Conservation (phyloP, 768 basidiomycete species). For the Phylloporus arenicola region DNA sequence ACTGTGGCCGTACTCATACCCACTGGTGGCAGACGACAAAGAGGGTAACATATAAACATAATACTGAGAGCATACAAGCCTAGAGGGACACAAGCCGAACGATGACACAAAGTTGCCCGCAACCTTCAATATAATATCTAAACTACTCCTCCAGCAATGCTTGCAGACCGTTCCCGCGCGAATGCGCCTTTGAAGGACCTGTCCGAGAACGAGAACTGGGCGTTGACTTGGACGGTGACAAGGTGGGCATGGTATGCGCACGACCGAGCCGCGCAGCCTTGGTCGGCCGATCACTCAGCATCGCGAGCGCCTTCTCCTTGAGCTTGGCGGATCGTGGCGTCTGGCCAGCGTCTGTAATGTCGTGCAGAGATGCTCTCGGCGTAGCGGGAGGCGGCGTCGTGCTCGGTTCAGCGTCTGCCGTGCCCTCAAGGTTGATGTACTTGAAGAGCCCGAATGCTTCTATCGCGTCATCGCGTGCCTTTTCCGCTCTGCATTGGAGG, state of each 20-base stretch:
- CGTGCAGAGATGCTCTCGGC: neutral
- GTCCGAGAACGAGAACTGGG: neutral
- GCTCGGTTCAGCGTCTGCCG: neutral
- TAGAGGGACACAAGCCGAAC: neutral
- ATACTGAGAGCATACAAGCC: neutral
- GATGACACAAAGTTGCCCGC: neutral
- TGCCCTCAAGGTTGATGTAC: neutral
- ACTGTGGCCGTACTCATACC: too few species aligned
- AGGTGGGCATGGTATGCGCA: conserved; percentile 14
- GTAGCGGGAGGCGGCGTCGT: neutral
- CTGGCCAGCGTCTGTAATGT: neutral
- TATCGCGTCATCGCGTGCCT: neutral
- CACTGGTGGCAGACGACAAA: too few species aligned
- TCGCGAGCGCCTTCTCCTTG: conserved; percentile 1
- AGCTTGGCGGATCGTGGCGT: neutral
- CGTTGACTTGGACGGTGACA: neutral
- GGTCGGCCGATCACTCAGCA: neutral
- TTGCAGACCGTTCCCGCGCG: conserved; percentile 1
- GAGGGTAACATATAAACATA: neutral
- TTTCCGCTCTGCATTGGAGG: conserved; percentile 1
- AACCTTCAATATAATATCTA: neutral
- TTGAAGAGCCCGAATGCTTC: conserved; percentile 4
- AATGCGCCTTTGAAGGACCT: neutral
- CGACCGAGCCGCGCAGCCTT: conserved; percentile 9
- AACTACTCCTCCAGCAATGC: neutral